Base-by-base conservation (phyloP, 805 yeast genomes). In the Saturnispora silvae region DNA sequence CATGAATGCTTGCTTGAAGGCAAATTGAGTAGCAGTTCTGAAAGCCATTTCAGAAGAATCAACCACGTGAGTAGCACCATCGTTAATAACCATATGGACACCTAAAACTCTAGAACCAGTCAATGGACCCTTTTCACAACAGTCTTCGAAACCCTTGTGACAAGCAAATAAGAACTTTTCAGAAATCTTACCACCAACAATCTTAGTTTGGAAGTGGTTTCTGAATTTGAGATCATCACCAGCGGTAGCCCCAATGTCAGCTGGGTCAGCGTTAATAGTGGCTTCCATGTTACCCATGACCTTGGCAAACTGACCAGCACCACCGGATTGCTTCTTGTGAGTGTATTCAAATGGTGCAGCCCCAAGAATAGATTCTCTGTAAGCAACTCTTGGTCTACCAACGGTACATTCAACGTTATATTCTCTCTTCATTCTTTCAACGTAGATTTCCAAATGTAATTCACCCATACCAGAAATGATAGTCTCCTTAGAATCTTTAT, bases 271-370 rank as follows among this genome's bases (percentile, higher is more conserved):
- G 38, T 86, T 76, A 5, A 68, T 31, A 24, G 59, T 50, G 20
- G 63, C 56, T 36, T 53, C 61, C 63, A 87, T 59, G 40, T 67
- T 71, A 57, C 99, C 97, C 61, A 86, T 81, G 54, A 89, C 96
- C 66, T 87, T 79, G 62, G 95, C 98, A 57, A 77, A 92, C 69
- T 92, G 99, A 65, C 99, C 99, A 47, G 97, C 94, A 74, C 99
- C 99, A 62, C 99, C 99, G 55, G 89, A 74, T 68, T 92, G 99
- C 59, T 86, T 89, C 73, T 92, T 92, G 69, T 89, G 97, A 20
- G 95, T 81, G 65, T 80, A 85, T 59, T 92, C 97, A 54, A 92
- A 89, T 11, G 75, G 68, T 22, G 89, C 70, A 29, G 82, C 65
- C 2, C 70, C 57, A 26, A 81, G 65, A 47, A 89, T 77, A 28